Base-by-base conservation (phyloP, 352 stramenopile genomes). In the Phytophthora cajani region DNA sequence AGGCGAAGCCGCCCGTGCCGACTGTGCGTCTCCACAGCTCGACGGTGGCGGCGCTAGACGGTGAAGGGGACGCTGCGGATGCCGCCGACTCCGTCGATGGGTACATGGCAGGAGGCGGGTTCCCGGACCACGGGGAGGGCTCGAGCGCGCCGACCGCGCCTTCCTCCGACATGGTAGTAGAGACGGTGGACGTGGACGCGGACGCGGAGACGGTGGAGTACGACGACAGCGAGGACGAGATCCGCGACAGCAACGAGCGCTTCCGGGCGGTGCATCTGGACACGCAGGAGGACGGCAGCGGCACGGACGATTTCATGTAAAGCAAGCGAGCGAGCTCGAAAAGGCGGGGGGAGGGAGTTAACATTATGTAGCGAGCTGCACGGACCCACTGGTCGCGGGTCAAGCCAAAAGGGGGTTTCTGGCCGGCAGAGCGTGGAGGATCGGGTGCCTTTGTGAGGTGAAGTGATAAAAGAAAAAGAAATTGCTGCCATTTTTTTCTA, bases 141-240 rank as follows among this genome's bases (percentile, higher is more conserved):
- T 62, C 51, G 53, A 65, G 58, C 54, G 71, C 50, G 46, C 66
- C 74, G 19, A 71, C 54, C 33, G 66, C 62, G 32, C 70, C 69
- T 55, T 69, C 74, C 8, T 66, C 70, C 10, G 63, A 70, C 32
- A 68, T 73, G 66, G 67, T 73, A 32, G 78, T 78, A 32, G 78
- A 88, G 54, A 77, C 71, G 36, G 75, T 80, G 21, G 80, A 89
- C 44, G 78, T 79, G n/a, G 84, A 95, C 58, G 82, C 85, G 8
- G 89, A 96, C 54, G 86, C 85, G 1, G 87, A 95, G 71, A 96
- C 87, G 12, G 87, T 96, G 46, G 89, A 95, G 67, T 96, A 96
- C 65, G 89, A 96, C 54, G 89, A 96, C 75, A 96, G 89, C 65
- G 89, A 96, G 72, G 89, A 96, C 69, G 89, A 96, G 70, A 95